Conservation (phyloP, 805 yeast genomes). For the Starmera pachycereana region DNA sequence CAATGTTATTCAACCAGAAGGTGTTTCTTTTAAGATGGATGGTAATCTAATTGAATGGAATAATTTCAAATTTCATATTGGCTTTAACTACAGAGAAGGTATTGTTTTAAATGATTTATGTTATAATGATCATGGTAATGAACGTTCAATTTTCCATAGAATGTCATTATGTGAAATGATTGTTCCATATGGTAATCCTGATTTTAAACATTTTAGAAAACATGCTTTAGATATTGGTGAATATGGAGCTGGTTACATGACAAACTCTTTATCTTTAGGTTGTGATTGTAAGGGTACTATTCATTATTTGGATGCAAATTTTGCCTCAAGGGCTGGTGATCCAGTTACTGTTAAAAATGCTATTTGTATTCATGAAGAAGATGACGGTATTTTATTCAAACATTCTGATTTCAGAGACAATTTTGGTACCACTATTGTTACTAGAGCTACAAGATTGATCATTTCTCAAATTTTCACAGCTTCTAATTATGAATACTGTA, state of each 20-base stretch:
- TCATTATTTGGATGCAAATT: slow-evolving; percentile 75
- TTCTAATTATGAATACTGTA: slow-evolving; percentile 77
- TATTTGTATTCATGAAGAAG: slow-evolving; percentile 79
- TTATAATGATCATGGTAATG: slow-evolving; percentile 68
- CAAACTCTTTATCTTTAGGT: slow-evolving; percentile 68
- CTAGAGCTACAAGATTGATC: slow-evolving; percentile 65
- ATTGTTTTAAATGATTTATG: slow-evolving; percentile 65
- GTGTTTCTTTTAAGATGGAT: slow-evolving; percentile 64
- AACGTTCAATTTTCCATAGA: slow-evolving; percentile 68
- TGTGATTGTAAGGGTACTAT: slow-evolving; percentile 84
- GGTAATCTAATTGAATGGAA: slow-evolving; percentile 70
- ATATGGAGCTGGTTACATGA: slow-evolving; percentile 81
- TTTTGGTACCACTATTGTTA: slow-evolving; percentile 62
- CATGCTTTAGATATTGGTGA: slow-evolving; percentile 84
- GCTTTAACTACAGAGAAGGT: slow-evolving; percentile 82
- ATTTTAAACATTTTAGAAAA: slow-evolving; percentile 73
- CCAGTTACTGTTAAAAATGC: slow-evolving; percentile 68
- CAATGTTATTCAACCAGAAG: slow-evolving; percentile 69
- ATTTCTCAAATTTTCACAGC: slow-evolving; percentile 80
- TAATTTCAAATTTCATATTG: slow-evolving; percentile 68
- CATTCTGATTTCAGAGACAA: slow-evolving; percentile 80
- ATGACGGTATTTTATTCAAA: slow-evolving; percentile 69
- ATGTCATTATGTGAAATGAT: slow-evolving; percentile 74
- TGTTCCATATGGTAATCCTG: slow-evolving; percentile 77
- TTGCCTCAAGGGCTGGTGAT: slow-evolving; percentile 56